These are phyloP conservation scores for Calocybe gangraenosa DNA, from an alignment of 768 basidiomycete genomes.

Conservation along the genomic window DNA sequence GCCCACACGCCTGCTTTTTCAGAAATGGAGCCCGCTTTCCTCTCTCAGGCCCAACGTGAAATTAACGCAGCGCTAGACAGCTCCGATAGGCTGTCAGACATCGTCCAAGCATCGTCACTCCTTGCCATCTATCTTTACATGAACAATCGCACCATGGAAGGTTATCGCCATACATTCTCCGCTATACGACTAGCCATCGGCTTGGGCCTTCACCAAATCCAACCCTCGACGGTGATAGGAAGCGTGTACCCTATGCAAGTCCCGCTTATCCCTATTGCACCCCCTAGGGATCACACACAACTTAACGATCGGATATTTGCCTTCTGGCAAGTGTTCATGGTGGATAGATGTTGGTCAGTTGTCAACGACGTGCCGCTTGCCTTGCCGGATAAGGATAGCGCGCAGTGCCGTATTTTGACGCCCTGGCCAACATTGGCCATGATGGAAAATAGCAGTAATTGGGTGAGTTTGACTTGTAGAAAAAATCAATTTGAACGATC, in stretches of 20 bases:
- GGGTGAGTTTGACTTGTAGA: constrained; percentile 13
- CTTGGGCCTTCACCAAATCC: constrained; percentile 55
- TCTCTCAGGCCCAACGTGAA: constrained; percentile 43
- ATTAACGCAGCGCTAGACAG: constrained; percentile 51
- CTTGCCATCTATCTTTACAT: constrained; percentile 58
- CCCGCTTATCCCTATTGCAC: constrained; percentile 25
- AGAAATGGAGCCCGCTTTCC: constrained; percentile 43
- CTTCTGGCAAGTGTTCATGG: constrained; percentile 61
- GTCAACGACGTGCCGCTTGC: constrained; percentile 51
- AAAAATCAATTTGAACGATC: neutral
- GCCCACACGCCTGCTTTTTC: constrained; percentile 35
- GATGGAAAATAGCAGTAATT: constrained; percentile 14
- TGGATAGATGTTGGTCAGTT: constrained; percentile 59
- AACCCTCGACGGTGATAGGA: constrained; percentile 18
- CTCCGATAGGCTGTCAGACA: constrained; percentile 52
- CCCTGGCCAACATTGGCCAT: constrained; percentile 46
- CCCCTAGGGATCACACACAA: constrained; percentile 36
- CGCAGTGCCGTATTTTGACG: constrained; percentile 47
- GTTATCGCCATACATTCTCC: constrained; percentile 56
- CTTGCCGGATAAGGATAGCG: constrained; percentile 45
- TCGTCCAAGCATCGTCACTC: constrained; percentile 57
- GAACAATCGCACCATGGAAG: constrained; percentile 53
- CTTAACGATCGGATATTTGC: constrained; percentile 44
- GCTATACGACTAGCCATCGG: constrained; percentile 60
- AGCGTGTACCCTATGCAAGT: constrained; percentile 9